Evolutionary conservation across 257 asterid genomes (phyloP), one percentile per base, ranked within the genome.

Genomic region (Ballota nigra): DNA sequence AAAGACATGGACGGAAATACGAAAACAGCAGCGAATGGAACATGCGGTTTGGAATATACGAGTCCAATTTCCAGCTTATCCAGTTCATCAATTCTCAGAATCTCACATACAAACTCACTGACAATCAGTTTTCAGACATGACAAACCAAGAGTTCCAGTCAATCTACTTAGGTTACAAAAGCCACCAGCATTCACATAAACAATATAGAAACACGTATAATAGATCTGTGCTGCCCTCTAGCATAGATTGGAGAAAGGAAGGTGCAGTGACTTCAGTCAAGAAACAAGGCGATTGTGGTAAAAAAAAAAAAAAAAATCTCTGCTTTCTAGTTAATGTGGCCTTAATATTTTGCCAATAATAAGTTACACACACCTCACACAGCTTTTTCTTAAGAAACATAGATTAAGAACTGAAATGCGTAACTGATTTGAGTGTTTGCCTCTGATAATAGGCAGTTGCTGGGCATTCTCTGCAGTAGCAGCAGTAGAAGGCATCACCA

Each of bases 401-500:
- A 52, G 31, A 19, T 20, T n/a, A n/a, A n/a, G n/a, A n/a, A n/a
- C n/a, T n/a, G n/a, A n/a, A n/a, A n/a, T n/a, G n/a, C n/a, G n/a
- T n/a, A n/a, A n/a, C n/a, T 13, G 45, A 16, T 62, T 63, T 62
- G 18, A 63, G n/a, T 19, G 33, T 28, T 13, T n/a, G 61, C 58
- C 66, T 71, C 67, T 66, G 74, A 60, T 62, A 71, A 66, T 68
- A 92, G 96, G 94, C 72, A 75, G 96, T 69, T 87, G 96, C 63
- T 89, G 96, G 97, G 97, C 96, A 12, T 89, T 92, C 64, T 77
- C 96, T 3, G 85, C 93, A 38, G 75, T 87, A 41, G 91, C 92
- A 66, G 92, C 96, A 36, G 60, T 85, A 9, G 96, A 89, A 79
- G 92, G 96, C 71, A 78, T 92, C 69, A 75, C 80, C 83, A 18